Base-by-base conservation (phyloP, 2,329 filamentous ascomycete genomes). In the Spiromastix sp. region DNA sequence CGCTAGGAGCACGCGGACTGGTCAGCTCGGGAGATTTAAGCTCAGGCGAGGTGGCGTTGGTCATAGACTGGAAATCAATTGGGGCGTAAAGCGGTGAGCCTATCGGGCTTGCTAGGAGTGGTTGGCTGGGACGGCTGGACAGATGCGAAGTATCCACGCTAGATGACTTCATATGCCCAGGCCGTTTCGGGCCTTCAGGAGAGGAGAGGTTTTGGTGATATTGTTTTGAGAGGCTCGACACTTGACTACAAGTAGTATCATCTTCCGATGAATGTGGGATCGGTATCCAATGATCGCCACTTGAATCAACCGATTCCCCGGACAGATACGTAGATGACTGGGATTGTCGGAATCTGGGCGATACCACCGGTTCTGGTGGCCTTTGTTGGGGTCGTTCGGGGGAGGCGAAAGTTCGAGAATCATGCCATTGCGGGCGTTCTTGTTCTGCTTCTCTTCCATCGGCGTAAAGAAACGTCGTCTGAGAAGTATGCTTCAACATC, bases 401-500 rank as follows among this genome's bases (percentile, higher is more conserved):
- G 13, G 27, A 19, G 4, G 27, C 20, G 13, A 26, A 3, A 24
- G 11, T 6, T 9, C 11, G 13, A 12, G 44, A 30, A 13, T 49
- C 50, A 9, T 55, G 50, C 2, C 34, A 34, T 11, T 41, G 34
- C 3, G 42, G n/a, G n/a, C n/a, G n/a, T n/a, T n/a, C 45, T 6
- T 47, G 45, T n/a, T 40, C 44, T 33, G 59, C 59, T 18, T 56
- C 49, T 7, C 51, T 41, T 3, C 57, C 59, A 37, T 63, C 57
- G 7, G 60, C 54, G 43, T 60, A 59, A 25, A 58, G 38, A 33
- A 63, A 63, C 2, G 51, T 48, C 5, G 49, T 41, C 13, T 43
- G 36, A 57, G 18, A 33, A 42, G 21, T 44, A 45, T 13, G 44
- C 37, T 31, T 48, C 22, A 19, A 25, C 22, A 30, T 17, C 17